Evolutionary conservation across 768 basidiomycete species (phyloP).

Genomic region (Pulveroboletus ravenelii): DNA sequence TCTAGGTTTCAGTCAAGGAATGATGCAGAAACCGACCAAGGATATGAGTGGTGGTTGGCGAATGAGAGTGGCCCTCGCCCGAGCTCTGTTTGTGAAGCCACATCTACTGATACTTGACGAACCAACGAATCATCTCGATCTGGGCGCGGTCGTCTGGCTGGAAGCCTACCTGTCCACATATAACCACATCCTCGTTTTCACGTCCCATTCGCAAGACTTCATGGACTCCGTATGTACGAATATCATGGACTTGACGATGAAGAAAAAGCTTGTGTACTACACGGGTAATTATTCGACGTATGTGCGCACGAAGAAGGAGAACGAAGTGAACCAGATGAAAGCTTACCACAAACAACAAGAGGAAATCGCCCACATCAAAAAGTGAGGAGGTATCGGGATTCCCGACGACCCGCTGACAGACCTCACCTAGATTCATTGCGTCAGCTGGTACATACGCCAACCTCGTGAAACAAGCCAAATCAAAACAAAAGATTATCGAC

Average conservation of each 20-base stretch:
- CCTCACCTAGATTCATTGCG: constrained; percentile 74
- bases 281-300: constrained; percentile 97
- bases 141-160: constrained; percentile 98
- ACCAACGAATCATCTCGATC: constrained; percentile 89
- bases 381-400: constrained; percentile 44
- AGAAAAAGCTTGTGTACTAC: constrained; percentile 93
- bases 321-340: constrained; percentile 99
- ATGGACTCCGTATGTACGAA: constrained; percentile 98
- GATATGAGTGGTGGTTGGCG: constrained; percentile 99
- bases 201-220: constrained; percentile 98
- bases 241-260: constrained; percentile 90
- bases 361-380: constrained; percentile 97
- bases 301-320: constrained; percentile 92
- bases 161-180: constrained; percentile 98
- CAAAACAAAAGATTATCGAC: constrained; percentile 99
- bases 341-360: constrained; percentile 98
- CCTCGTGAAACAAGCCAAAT: constrained; percentile 97
- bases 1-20: constrained; percentile 82
- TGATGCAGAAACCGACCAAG: constrained; percentile 97
- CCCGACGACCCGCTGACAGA: constrained; percentile 7
- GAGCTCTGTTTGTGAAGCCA: constrained; percentile 94
- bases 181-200: constrained; percentile 97
- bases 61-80: constrained; percentile 96
- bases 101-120: constrained; percentile 94
- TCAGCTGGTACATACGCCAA: constrained; percentile 99